Evolutionary conservation across 2,329 filamentous ascomycete genomes (phyloP).

Genomic region (Thielaviopsis punctulata): DNA sequence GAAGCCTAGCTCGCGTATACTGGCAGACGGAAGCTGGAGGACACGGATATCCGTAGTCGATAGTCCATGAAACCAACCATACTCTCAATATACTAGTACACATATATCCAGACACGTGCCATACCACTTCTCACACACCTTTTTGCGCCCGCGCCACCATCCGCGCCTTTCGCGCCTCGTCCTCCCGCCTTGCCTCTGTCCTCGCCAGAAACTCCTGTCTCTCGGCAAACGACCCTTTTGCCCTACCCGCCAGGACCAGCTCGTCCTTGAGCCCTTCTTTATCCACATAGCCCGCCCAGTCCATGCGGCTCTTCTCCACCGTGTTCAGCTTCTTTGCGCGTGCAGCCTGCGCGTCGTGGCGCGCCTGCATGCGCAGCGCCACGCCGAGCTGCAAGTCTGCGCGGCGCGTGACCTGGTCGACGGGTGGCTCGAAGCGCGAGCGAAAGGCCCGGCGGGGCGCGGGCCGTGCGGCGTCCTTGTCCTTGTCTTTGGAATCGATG

Average conservation of each 20-base stretch:
- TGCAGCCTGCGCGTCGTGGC: slow-evolving; percentile 27
- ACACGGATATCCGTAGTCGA: neutral
- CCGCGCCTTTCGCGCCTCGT: slow-evolving; percentile 39
- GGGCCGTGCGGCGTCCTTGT: slow-evolving; percentile 18
- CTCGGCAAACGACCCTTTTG: slow-evolving; percentile 44
- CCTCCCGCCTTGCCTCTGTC: slow-evolving; percentile 44
- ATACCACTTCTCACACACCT: neutral
- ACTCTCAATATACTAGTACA: neutral
- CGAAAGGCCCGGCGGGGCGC: slow-evolving; percentile 38
- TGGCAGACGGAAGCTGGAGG: neutral
- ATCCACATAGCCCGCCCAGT: slow-evolving; percentile 57
- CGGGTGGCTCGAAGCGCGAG: slow-evolving; percentile 43
- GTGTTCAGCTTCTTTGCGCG: slow-evolving; percentile 46
- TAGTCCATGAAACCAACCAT: neutral
- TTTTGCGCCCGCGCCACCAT: slow-evolving; percentile 20
- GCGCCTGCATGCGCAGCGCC: slow-evolving; percentile 29
- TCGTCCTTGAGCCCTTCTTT: slow-evolving; percentile 55
- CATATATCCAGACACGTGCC: neutral
- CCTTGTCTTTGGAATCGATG: neutral
- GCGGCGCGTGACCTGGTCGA: slow-evolving; percentile 27
- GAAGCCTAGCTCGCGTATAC: neutral
- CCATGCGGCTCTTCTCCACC: slow-evolving; percentile 55
- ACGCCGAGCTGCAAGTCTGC: slow-evolving; percentile 42
- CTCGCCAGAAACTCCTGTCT: slow-evolving; percentile 48
- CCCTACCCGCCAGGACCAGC: slow-evolving; percentile 44